phyloP scores from a whole-genome alignment of 768 basidiomycete genomes.

The Paxillus ammoniavirescens region DNA sequence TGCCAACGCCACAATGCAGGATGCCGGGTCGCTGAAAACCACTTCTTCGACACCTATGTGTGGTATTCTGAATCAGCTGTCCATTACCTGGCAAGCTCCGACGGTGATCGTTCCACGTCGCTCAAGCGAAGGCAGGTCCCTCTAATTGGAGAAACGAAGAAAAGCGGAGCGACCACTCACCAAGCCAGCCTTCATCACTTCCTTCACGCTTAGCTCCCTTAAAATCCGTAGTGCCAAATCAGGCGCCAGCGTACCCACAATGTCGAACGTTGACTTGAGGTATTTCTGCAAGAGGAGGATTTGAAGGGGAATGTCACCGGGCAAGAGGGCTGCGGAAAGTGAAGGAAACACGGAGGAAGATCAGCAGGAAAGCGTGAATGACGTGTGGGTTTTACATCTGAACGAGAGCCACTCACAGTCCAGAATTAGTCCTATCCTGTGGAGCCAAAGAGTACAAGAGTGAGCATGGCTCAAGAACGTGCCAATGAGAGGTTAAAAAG shows the following conservation, averaged over 20 bases:
- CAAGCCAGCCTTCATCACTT: slow-evolving; percentile 52
- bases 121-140: not conserved
- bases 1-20: slow-evolving; percentile 78
- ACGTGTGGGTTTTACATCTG: not conserved
- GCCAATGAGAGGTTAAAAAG: not conserved
- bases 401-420: slow-evolving; percentile 19
- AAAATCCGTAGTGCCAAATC: slow-evolving; percentile 66
- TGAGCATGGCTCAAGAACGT: slow-evolving; percentile 5
- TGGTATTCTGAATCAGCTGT: not conserved
- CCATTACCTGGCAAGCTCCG: not conserved
- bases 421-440: slow-evolving; percentile 30
- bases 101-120: not conserved
- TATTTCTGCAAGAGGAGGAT: slow-evolving; percentile 86
- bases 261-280: slow-evolving; percentile 75
- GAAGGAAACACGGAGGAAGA: slow-evolving; percentile 9
- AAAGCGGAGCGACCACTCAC: slow-evolving; percentile 19
- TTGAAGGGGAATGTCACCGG: slow-evolving; percentile 82
- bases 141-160: not conserved
- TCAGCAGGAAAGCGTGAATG: not conserved
- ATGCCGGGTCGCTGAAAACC: slow-evolving; percentile 43
- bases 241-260: slow-evolving; percentile 69
- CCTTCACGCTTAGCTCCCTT: slow-evolving; percentile 52
- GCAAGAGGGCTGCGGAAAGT: slow-evolving; percentile 57
- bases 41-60: slow-evolving; percentile 42
- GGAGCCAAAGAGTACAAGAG: not conserved